phyloP scores from a whole-genome alignment of 2,329 filamentous ascomycete species.

The Chaetomium olivaceum region DNA sequence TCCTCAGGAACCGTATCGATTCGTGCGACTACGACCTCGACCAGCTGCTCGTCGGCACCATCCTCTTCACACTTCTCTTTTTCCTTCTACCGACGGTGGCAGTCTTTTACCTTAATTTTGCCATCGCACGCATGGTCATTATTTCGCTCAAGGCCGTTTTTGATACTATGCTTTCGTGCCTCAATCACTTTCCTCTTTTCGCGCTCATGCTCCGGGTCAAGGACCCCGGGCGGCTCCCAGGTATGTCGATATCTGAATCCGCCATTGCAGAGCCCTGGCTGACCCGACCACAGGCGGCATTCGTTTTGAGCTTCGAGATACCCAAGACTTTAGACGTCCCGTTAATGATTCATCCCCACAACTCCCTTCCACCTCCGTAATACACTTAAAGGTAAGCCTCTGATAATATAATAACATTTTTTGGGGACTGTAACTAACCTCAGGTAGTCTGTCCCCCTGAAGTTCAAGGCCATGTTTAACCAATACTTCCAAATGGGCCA shows the following conservation, averaged over 20 bases:
- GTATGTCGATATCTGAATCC: slow-evolving; percentile 45
- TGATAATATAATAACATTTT: background rate
- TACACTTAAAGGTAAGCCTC: slow-evolving; percentile 74
- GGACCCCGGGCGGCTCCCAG: slow-evolving; percentile 84
- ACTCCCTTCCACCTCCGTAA: slow-evolving; percentile 71
- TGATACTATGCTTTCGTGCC: slow-evolving; percentile 86
- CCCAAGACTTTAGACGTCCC: slow-evolving; percentile 53
- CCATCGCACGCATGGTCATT: slow-evolving; percentile 89
- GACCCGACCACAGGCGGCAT: slow-evolving; percentile 64
- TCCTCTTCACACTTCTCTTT: slow-evolving; percentile 91
- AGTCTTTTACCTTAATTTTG: slow-evolving; percentile 97
- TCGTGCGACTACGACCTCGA: slow-evolving; percentile 98
- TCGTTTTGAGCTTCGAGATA: slow-evolving; percentile 84
- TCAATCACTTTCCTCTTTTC: slow-evolving; percentile 98
- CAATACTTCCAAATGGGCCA: slow-evolving; percentile 95
- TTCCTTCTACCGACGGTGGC: slow-evolving; percentile 93
- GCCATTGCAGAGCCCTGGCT: slow-evolving; percentile 3
- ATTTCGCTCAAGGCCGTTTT: slow-evolving; percentile 89
- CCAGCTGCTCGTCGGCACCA: slow-evolving; percentile 92
- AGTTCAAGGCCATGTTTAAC: slow-evolving; percentile 91
- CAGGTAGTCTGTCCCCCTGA: slow-evolving; percentile 77
- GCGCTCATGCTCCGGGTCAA: slow-evolving; percentile 95
- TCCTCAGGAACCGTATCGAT: slow-evolving; percentile 94
- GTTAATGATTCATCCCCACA: slow-evolving; percentile 44
- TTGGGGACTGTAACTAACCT: background rate